Evolutionary conservation across 2,329 filamentous ascomycete genomes (phyloP).

Genomic region (Trichoderma semiorbis): DNA sequence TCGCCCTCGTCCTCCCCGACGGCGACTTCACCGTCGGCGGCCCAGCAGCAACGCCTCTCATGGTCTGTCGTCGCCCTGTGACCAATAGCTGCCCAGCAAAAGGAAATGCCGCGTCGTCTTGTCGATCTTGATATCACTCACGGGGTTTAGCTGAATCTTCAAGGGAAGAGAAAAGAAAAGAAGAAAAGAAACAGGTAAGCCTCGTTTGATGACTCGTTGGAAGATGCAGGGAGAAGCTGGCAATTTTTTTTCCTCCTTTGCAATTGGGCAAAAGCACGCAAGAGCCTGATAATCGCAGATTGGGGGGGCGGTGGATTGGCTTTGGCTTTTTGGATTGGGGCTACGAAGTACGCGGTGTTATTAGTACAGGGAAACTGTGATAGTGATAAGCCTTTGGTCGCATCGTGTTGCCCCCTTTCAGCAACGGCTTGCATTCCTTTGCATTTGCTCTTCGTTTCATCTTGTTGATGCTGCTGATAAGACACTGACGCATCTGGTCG

Average conservation of each 20-base stretch:
- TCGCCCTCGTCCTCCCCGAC: slow-evolving; percentile 31
- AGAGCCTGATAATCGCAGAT: slow-evolving; percentile 15
- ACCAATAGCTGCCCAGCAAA: neutral
- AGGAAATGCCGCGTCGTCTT: neutral
- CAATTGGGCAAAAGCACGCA: neutral
- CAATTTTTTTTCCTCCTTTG: neutral
- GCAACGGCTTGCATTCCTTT: neutral
- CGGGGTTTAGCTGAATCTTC: neutral
- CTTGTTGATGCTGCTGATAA: neutral
- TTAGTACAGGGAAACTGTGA: slow-evolving; percentile 3
- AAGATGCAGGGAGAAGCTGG: neutral
- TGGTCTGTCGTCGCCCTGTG: slow-evolving; percentile 20
- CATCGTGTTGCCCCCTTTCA: neutral
- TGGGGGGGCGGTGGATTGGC: slow-evolving; percentile 8
- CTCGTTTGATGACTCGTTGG: neutral
- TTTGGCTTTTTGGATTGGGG: neutral
- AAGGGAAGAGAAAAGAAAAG: too few relatives aligned
- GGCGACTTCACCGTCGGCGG: slow-evolving; percentile 28
- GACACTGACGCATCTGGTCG: neutral
- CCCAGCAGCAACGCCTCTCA: slow-evolving; percentile 37
- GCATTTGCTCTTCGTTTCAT: neutral
- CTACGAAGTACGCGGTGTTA: neutral
- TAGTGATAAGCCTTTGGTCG: neutral
- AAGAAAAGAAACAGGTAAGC: neutral
- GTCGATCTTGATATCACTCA: neutral